These are phyloP conservation scores for Pythium grandisporangium DNA, from an alignment of 352 stramenopile genomes.

Conservation along the genomic window DNA sequence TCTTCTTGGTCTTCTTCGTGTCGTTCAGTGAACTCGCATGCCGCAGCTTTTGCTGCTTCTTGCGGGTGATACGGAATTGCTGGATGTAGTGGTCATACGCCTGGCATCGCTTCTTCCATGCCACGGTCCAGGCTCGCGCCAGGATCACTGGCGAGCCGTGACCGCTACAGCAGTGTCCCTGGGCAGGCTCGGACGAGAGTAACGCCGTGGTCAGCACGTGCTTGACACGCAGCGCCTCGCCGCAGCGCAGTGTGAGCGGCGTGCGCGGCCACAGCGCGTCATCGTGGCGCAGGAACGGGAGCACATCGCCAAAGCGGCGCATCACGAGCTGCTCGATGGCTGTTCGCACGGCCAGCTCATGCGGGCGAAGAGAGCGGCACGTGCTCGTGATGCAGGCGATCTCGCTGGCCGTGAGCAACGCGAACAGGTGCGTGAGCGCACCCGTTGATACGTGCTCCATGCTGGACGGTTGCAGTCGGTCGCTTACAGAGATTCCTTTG, in stretches of 20 bases:
- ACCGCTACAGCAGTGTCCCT: too few species aligned
- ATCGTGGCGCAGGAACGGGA: conserved; percentile 40
- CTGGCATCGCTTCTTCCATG: conserved; percentile 65
- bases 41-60: conserved; percentile 47
- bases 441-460: conserved; percentile 59
- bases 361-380: conserved; percentile 28
- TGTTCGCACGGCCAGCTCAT: conserved; percentile 24
- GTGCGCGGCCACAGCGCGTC: conserved; percentile 50
- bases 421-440: conserved; percentile 49
- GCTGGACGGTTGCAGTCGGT: neutral
- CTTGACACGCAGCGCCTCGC: conserved; percentile 59
- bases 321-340: conserved; percentile 54
- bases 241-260: conserved; percentile 38
- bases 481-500: too few species aligned
- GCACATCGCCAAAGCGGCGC: conserved; percentile 38
- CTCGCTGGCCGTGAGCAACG: conserved; percentile 48
- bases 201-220: conserved; percentile 28
- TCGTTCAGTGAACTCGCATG: too few species aligned
- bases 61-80: conserved; percentile 64
- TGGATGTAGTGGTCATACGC: conserved; percentile 61
- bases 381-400: conserved; percentile 33
- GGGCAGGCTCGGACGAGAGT: conserved; percentile 31
- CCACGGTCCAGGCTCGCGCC: conserved; percentile 63
- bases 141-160: conserved; percentile 43
- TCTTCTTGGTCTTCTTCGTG: conserved; percentile 10